These are phyloP conservation scores for Ustilago vetiveriae DNA, from an alignment of 1,284 basidiomycete species.

Conservation along the genomic window DNA sequence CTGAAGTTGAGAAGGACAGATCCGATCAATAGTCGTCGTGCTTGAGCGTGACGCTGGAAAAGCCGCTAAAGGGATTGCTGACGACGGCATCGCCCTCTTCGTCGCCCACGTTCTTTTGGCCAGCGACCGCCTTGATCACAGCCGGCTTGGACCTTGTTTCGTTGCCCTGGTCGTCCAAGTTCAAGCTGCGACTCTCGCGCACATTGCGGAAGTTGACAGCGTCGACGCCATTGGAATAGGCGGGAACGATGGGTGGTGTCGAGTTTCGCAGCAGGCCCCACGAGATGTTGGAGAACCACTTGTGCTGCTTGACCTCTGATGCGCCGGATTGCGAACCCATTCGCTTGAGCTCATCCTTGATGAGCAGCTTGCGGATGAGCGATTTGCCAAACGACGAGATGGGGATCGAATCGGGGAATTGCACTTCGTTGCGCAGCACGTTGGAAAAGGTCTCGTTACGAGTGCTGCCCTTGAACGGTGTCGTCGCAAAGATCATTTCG, in stretches of 20 bases:
- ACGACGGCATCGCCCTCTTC: constrained; percentile 65
- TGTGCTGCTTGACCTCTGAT: constrained; percentile 97
- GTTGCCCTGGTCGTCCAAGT: constrained; percentile 74
- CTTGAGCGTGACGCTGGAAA: constrained; percentile 55
- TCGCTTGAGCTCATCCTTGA: constrained; percentile 90
- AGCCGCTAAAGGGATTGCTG: constrained; percentile 61
- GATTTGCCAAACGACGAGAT: constrained; percentile 84
- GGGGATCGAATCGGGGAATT: constrained; percentile 86
- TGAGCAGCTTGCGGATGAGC: constrained; percentile 84
- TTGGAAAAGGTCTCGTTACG: constrained; percentile 96
- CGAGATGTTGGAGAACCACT: constrained; percentile 95
- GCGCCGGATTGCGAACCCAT: constrained; percentile 92
- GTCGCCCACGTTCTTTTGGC: constrained; percentile 58
- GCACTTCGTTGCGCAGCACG: constrained; percentile 85
- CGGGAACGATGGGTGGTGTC: constrained; percentile 90
- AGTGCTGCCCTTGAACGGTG: constrained; percentile 96
- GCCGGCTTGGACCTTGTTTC: constrained; percentile 70
- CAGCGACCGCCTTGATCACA: constrained; percentile 57
- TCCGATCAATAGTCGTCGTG: constrained; percentile 51
- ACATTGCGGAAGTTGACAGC: constrained; percentile 89
- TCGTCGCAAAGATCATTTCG: constrained; percentile 99
- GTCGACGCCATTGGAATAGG: constrained; percentile 80
- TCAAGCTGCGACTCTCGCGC: constrained; percentile 87
- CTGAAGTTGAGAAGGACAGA: neutral
- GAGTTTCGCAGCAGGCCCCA: constrained; percentile 95